These are phyloP conservation scores for Paramyrothecium roridum DNA, from an alignment of 2,329 filamentous ascomycete species.

Conservation along the genomic window DNA sequence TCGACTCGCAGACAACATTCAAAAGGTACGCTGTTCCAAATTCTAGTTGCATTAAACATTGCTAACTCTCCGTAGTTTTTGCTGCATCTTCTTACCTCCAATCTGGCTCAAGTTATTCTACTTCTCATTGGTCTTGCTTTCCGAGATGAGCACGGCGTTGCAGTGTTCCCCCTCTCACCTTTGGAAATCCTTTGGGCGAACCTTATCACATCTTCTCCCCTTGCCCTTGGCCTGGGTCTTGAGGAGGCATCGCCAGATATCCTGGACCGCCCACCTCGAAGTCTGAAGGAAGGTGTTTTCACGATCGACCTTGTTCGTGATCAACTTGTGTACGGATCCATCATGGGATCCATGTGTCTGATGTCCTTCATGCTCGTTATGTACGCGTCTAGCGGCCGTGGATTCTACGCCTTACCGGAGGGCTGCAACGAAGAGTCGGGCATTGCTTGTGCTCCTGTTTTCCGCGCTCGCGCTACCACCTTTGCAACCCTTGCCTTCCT, in stretches of 20 bases:
- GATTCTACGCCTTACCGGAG: constrained; percentile 44
- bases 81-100: constrained; percentile 65
- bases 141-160: constrained; percentile 55
- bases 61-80: constrained; percentile 42
- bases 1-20: constrained; percentile 69
- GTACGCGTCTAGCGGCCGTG: constrained; percentile 44
- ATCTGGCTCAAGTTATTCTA: constrained; percentile 67
- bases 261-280: constrained; percentile 62
- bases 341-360: constrained; percentile 61
- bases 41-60: not conserved
- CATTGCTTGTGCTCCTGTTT: constrained; percentile 51
- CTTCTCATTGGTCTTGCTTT: constrained; percentile 68
- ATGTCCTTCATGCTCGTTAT: constrained; percentile 58
- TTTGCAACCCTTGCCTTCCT: constrained; percentile 69
- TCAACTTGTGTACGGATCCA: constrained; percentile 63
- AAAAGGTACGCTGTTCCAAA: constrained; percentile 50
- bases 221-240: constrained; percentile 69
- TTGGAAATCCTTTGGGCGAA: constrained; percentile 77
- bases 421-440: constrained; percentile 57
- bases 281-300: constrained; percentile 58
- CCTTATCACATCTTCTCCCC: constrained; percentile 68
- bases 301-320: constrained; percentile 62
- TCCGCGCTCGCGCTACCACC: constrained; percentile 63
- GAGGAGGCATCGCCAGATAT: constrained; percentile 68
- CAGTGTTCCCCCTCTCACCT: constrained; percentile 68